Evolutionary conservation across 441 rosid genomes (phyloP).

Genomic region (Croton laevigatus): DNA sequence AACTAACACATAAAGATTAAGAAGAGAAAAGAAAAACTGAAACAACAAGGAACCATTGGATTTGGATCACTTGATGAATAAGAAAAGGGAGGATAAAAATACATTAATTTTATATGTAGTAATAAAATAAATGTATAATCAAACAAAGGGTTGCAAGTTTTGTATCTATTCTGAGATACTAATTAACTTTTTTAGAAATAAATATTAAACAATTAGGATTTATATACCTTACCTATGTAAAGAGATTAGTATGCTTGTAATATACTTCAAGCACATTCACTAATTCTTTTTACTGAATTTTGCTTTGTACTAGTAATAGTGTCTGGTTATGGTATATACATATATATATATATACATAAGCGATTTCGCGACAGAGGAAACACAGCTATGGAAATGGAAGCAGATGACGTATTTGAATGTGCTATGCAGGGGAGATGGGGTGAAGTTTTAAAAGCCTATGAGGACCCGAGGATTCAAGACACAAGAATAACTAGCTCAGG

Average conservation of each 20-base stretch:
- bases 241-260: background rate
- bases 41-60: too few relatives aligned
- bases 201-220: background rate
- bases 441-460: slow-evolving; percentile 17
- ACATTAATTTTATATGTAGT: too few relatives aligned
- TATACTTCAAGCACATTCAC: background rate
- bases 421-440: slow-evolving; percentile 37
- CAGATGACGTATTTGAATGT: slow-evolving; percentile 11
- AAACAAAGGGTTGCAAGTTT: too few relatives aligned
- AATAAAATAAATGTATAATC: too few relatives aligned
- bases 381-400: slow-evolving; percentile 6
- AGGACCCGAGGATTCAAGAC: background rate
- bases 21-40: too few relatives aligned
- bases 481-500: slow-evolving; percentile 23
- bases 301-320: too few relatives aligned
- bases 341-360: too few relatives aligned
- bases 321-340: background rate
- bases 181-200: too few relatives aligned
- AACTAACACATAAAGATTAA: too few relatives aligned
- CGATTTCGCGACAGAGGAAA: background rate
- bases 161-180: too few relatives aligned
- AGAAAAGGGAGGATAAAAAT: too few relatives aligned
- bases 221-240: background rate
- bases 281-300: background rate
- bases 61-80: too few relatives aligned